Evolutionary conservation across 257 asterid genomes (phyloP), one percentile per base, ranked within the genome.

Genomic region (Echium plantagineum): DNA sequence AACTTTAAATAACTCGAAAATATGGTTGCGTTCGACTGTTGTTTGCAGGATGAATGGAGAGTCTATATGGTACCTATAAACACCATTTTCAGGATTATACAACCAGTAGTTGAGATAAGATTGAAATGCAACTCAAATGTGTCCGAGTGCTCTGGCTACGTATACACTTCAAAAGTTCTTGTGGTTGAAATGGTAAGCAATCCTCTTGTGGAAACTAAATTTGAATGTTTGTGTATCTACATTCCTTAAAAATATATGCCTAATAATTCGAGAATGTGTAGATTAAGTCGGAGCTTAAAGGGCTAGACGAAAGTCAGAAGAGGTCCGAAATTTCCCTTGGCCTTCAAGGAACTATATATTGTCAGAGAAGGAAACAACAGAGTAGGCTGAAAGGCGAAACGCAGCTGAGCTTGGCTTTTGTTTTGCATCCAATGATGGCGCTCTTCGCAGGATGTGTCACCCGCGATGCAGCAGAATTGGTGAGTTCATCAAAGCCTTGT

Each of bases 231-330:
- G 59, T 59, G 38, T 7, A 31, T 1, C 38, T 1, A 31, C 38
- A 1, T 31, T 31, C 46, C 2, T 35, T 35, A 35, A 8, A 35
- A 35, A 7, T 35, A 12, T 35, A 35, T 35, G 46, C 46, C 46
- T 35, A 13, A 35, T 35, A 35, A 35, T 7, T 35, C 46, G 6
- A 5, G 46, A 35, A 35, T 54, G 9, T 64, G 76, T 85, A 89
- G 99, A 66, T 89, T 59, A 81, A 85, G 75, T 89, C 97, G 91
- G 89, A 93, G 81, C 89, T 93, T 42, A 84, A 72, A 67, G 99
- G 99, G 32, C 69, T 93, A 52, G 97, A 93, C 49, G 67, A 83
- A 35, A 35, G 46, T 74, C 73, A 86, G 22, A 80, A 83, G 72
- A 95, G 93, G 57, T 83, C 96, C 59, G 78, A 89, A 22, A 86